These are phyloP conservation scores for Nephelium lappaceum DNA, from an alignment of 345 rosid species.

Conservation along the genomic window DNA sequence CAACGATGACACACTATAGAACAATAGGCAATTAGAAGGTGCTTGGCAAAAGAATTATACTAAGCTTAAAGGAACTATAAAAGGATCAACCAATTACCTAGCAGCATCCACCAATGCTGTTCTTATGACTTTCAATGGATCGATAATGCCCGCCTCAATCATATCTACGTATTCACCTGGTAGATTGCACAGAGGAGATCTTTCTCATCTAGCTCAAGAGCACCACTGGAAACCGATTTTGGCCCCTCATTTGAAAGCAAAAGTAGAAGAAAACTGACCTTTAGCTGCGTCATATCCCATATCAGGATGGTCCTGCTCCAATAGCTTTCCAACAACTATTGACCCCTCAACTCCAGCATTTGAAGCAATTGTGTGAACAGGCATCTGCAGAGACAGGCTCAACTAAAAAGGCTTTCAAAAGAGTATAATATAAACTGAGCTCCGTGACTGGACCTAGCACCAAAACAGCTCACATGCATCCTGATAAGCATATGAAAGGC, in stretches of 20 bases:
- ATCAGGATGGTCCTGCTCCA: slow-evolving; percentile 45
- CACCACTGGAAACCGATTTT: background rate
- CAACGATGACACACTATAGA: slow-evolving; percentile 58
- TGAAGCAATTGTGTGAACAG: slow-evolving; percentile 36
- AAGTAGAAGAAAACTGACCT: slow-evolving; percentile 21
- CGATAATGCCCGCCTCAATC: slow-evolving; percentile 62
- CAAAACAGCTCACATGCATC: background rate
- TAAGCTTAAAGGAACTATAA: background rate
- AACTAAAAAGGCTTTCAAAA: background rate
- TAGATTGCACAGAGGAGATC: background rate
- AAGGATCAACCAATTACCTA: slow-evolving; percentile 34
- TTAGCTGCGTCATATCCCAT: slow-evolving; percentile 58
- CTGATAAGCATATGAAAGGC: background rate
- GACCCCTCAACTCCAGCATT: slow-evolving; percentile 55
- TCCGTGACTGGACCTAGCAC: background rate
- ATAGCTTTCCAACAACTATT: slow-evolving; percentile 47
- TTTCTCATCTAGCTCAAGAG: background rate
- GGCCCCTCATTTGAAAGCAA: too few relatives aligned
- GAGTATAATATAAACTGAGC: background rate
- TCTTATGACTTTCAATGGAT: slow-evolving; percentile 68
- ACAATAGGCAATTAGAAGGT: background rate
- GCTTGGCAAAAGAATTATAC: too few relatives aligned
- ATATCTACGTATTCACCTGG: slow-evolving; percentile 69
- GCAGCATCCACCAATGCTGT: slow-evolving; percentile 72
- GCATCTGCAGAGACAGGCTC: slow-evolving; percentile 31